These are phyloP conservation scores for Pythium dissotocum DNA, from an alignment of 352 stramenopile species.

Conservation along the genomic window DNA sequence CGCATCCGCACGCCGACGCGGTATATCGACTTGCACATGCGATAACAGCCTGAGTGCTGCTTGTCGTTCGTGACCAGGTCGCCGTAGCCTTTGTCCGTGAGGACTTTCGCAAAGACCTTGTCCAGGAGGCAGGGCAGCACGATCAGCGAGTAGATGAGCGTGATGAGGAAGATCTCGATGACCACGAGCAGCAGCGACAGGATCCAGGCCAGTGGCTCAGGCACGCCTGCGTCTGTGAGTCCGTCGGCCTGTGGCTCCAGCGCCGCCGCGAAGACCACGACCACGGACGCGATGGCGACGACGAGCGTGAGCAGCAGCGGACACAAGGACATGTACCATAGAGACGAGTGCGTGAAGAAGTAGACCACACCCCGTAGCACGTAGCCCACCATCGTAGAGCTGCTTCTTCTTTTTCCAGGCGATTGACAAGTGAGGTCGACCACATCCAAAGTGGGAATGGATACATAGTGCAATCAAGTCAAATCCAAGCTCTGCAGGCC, in stretches of 20 bases:
- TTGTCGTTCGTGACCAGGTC: slow-evolving; percentile 52
- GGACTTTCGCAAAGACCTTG: slow-evolving; percentile 65
- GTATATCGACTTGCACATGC: slow-evolving; percentile 50
- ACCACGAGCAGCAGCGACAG: slow-evolving; percentile 59
- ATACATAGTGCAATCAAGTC: too few relatives aligned
- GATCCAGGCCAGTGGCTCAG: slow-evolving; percentile 51
- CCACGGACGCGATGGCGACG: slow-evolving; percentile 42
- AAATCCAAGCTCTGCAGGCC: too few relatives aligned
- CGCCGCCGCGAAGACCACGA: slow-evolving; percentile 46
- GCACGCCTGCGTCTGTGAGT: slow-evolving; percentile 41
- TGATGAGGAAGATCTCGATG: slow-evolving; percentile 72
- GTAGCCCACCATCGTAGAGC: slow-evolving; percentile 51
- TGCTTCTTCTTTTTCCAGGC: too few relatives aligned
- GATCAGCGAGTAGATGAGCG: slow-evolving; percentile 63
- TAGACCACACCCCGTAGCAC: slow-evolving; percentile 50
- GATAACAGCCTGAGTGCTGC: slow-evolving; percentile 41
- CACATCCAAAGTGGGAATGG: too few relatives aligned
- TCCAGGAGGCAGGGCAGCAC: slow-evolving; percentile 59
- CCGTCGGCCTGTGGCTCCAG: slow-evolving; percentile 50
- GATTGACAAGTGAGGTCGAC: too few relatives aligned
- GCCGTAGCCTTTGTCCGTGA: slow-evolving; percentile 45
- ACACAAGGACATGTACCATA: slow-evolving; percentile 58
- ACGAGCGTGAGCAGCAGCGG: slow-evolving; percentile 61
- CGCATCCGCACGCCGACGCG: slow-evolving; percentile 54
- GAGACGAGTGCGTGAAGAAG: slow-evolving; percentile 55